phyloP scores from a whole-genome alignment of 2,329 filamentous ascomycete species.

The Corinectria fuckeliana region DNA sequence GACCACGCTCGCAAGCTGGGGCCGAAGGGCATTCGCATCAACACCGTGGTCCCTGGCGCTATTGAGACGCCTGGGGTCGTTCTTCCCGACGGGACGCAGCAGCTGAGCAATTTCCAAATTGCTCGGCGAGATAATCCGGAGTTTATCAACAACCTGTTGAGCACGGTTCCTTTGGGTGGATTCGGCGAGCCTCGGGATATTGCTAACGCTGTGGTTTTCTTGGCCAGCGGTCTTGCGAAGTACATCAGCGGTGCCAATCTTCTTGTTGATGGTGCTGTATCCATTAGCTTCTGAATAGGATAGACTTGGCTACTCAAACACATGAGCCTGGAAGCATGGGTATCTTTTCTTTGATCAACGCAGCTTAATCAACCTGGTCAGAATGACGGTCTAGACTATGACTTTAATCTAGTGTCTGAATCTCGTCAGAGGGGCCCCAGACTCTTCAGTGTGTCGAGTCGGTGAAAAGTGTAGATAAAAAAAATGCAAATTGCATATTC shows the following conservation, averaged over 20 bases:
- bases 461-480: no score
- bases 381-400: no score
- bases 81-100: slow-evolving; percentile 27
- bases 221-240: slow-evolving; percentile 30
- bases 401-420: no score
- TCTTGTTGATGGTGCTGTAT: slow-evolving; percentile 33
- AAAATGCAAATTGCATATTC: no score
- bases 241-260: slow-evolving; percentile 31
- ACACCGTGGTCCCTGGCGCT: slow-evolving; percentile 28
- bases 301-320: no score
- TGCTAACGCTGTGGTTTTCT: slow-evolving; percentile 33
- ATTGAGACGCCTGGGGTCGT: slow-evolving; percentile 26
- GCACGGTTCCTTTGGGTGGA: slow-evolving; percentile 20
- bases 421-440: no score
- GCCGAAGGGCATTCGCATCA: slow-evolving; percentile 33
- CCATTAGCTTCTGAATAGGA: no score
- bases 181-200: slow-evolving; percentile 29
- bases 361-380: no score
- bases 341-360: no score
- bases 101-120: slow-evolving; percentile 27
- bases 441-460: no score
- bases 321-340: no score
- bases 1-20: slow-evolving; percentile 30
- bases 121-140: slow-evolving; percentile 14
- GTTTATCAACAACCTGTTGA: slow-evolving; percentile 8